Conservation (phyloP, 306 rosid species). For the Sicyos baderoa region DNA sequence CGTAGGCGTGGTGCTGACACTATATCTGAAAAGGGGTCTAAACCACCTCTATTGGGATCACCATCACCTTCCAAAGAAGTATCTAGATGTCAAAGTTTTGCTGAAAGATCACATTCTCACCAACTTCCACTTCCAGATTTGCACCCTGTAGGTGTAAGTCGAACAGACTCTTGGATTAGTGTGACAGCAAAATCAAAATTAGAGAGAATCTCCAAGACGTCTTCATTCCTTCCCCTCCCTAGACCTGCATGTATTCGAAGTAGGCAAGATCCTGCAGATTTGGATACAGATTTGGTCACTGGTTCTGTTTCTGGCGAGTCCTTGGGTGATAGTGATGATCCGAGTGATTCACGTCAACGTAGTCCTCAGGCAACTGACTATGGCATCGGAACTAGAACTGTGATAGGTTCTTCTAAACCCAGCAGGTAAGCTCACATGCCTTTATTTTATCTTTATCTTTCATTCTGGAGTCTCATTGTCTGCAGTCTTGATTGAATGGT, state of each 20-base stretch:
- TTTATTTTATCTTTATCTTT: background rate
- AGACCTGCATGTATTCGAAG: slow-evolving; percentile 62
- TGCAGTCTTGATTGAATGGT: slow-evolving; percentile 10
- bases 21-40: slow-evolving; percentile 72
- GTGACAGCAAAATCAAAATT: slow-evolving; percentile 48
- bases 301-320: slow-evolving; percentile 64
- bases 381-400: slow-evolving; percentile 61
- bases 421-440: slow-evolving; percentile 38
- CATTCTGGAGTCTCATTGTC: background rate
- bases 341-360: slow-evolving; percentile 53
- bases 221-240: slow-evolving; percentile 61
- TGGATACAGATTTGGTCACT: slow-evolving; percentile 65
- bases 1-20: slow-evolving; percentile 61
- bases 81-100: slow-evolving; percentile 88
- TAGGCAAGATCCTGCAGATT: slow-evolving; percentile 48
- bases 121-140: slow-evolving; percentile 89
- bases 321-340: slow-evolving; percentile 72
- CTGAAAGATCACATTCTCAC: slow-evolving; percentile 74
- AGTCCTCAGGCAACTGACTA: slow-evolving; percentile 65
- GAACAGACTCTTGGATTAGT: slow-evolving; percentile 75
- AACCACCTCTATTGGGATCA: slow-evolving; percentile 65
- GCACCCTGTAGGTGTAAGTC: slow-evolving; percentile 57
- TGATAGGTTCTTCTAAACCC: slow-evolving; percentile 55
- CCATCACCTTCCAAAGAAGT: slow-evolving; percentile 88
- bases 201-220: slow-evolving; percentile 57